Evolutionary conservation across 495 filamentous ascomycete genomes (phyloP), one percentile per base, ranked within the genome.

Genomic region (Neurospora cerealis): DNA sequence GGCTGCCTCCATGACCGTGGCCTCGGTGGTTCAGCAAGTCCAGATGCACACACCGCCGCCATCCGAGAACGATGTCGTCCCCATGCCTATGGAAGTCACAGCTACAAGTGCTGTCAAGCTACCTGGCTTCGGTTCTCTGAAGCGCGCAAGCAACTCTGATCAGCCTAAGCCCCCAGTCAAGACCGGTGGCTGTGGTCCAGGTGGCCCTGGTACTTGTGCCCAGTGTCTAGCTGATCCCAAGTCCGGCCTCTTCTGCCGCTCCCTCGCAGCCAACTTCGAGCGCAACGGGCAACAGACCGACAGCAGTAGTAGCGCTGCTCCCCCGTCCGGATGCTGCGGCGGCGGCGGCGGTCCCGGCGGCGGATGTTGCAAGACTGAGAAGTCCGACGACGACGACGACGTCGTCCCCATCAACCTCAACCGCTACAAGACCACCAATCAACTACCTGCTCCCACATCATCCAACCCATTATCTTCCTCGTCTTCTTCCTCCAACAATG

Each of bases 161-260:
- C 15, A 62, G 1, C 19, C 60, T 28, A 70, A 62, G 19, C 69
- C 44, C 9, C 32, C 75, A 4, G 48, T 69, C 7, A 70, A 44
- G 39, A 13, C 77, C 21, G 74, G 71, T 36, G 78, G 85, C 28
- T 86, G 89, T 72, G 92, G 91, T 74, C 86, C 86, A 71, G 91
- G 91, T 73, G 89, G 92, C 0, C 93, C 93, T 1, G 93, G 93
- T 13, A 92, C 91, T 32, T 97, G 93, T 78, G 86, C 89, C 5
- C 92, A 95, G 80, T 97, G 93, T 78, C 87, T 89, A 40, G 85
- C 88, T 8, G 92, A 96, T 80, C 92, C 93, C 2, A 89, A 89
- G 75, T 92, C 93, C 34, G 93, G 91, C 17, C 87, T 95, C 74
- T 97, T 97, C 85, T 97, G 93, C 83, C 92, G 93, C 76, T 92